Evolutionary conservation across 164 flowering plant species (phyloP), one percentile per base, ranked within the genome.

Genomic region (Magnolia sinica): DNA sequence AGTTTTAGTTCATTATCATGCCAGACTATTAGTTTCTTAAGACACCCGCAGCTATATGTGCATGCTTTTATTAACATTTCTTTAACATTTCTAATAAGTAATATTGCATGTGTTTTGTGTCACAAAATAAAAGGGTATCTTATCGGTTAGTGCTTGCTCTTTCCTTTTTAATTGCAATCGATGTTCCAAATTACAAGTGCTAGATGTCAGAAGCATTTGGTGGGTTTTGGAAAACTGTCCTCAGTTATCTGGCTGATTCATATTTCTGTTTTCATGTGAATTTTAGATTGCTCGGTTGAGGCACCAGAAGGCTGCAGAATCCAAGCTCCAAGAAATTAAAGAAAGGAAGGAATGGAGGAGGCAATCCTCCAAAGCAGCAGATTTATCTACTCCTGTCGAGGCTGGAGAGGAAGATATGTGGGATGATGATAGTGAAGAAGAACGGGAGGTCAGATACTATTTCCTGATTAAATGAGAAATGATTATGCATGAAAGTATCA

Each of bases 341-440:
- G 97, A 92, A 81, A 81, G 96, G 77, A 94, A 88, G 78, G 99
- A 96, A 80, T 87, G 98, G 24, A 90, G 94, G 55, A 92, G 95
- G 20, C 91, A 95, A 73, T 96, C 98, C 50, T 85, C 87, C 64
- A 92, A 78, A 89, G 97, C 99, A 27, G 81, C 97, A 73, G 93
- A 97, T 23, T 82, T 92, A 68, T 92, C 98, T 20, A 81, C 91
- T 78, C 97, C 98, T 50, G 79, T 92, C 73, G 97, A 90, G 82
- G 86, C 86, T 71, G 97, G 88, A 61, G 99, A 91, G 79, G 98
- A 96, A 77, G 98, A 92, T 81, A 74, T 79, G 74, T 66, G 83
- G 68, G 99, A 94, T 85, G 97, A 93, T 80, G 94, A 91, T 84
- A 90, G 93, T 64, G 99, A 96, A 82, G 99, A 96, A 84, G 99